Evolutionary conservation across 306 rosid species (phyloP).

Genomic region (Trifolium repens): DNA sequence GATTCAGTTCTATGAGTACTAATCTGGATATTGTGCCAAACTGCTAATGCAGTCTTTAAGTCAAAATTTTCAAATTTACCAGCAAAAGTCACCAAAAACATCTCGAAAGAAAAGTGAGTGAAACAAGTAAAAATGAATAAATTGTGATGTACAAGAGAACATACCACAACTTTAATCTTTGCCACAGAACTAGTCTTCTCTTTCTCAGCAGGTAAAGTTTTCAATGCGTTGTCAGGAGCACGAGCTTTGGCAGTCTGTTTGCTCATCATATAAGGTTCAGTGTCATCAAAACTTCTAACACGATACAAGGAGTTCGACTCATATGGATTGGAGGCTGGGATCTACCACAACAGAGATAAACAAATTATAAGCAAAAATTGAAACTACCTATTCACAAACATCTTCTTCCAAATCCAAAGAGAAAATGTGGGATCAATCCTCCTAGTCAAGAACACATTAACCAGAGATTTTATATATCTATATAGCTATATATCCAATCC

Average conservation of each 20-base stretch:
- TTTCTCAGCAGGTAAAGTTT: conserved; percentile 79
- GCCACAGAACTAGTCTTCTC: conserved; percentile 91
- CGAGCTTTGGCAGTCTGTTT: conserved; percentile 72
- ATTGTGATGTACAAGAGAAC: conserved; percentile 44
- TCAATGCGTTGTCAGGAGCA: conserved; percentile 71
- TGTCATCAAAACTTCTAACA: conserved; percentile 81
- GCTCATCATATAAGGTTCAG: conserved; percentile 68
- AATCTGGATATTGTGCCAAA: conserved; percentile 7
- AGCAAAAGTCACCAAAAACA: conserved; percentile 29
- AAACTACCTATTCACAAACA: neutral
- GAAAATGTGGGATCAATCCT: conserved; percentile 24
- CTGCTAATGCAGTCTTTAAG: conserved; percentile 11
- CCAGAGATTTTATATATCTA: neutral
- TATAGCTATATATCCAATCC: conserved; percentile 5
- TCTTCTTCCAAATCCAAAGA: neutral
- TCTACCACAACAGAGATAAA: conserved; percentile 54
- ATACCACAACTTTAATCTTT: conserved; percentile 99
- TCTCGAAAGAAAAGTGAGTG: conserved; percentile 14
- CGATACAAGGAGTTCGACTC: conserved; percentile 56
- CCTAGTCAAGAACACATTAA: neutral
- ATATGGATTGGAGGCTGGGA: conserved; percentile 60
- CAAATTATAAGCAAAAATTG: conserved; percentile 37
- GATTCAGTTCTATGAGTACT: conserved; percentile 18
- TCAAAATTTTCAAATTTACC: conserved; percentile 3
- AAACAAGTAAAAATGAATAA: conserved; percentile 22